These are phyloP conservation scores for Cupressus sempervirens DNA, from an alignment of 75 land plant genomes.

Conservation along the genomic window DNA sequence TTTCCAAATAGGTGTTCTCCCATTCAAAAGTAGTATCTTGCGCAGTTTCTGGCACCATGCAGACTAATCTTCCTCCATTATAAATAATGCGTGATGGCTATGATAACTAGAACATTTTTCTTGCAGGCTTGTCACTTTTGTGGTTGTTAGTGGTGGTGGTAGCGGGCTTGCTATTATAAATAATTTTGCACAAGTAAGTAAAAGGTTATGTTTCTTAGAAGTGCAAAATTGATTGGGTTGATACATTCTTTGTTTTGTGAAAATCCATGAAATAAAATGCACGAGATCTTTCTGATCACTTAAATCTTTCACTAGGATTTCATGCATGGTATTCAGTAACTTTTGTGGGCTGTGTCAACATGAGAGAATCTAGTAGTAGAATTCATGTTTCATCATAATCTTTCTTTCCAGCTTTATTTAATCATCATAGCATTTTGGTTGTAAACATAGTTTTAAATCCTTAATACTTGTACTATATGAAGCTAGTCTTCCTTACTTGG, in stretches of 20 bases:
- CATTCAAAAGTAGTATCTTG: neutral
- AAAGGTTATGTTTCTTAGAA: neutral
- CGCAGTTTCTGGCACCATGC: neutral
- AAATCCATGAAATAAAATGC: conserved; percentile 3
- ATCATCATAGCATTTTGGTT: neutral
- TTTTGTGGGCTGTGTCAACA: neutral
- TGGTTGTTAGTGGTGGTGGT: conserved; percentile 40
- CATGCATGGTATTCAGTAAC: neutral
- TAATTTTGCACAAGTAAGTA: conserved; percentile 44
- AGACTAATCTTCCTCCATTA: neutral
- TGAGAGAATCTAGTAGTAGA: neutral
- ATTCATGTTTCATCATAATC: neutral
- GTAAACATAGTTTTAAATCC: neutral
- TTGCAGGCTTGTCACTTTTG: conserved; percentile 36
- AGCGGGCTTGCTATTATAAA: conserved; percentile 46
- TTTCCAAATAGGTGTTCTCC: neutral
- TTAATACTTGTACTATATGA: neutral
- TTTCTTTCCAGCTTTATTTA: neutral
- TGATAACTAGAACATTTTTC: neutral
- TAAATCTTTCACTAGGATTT: neutral
- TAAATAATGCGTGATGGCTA: neutral
- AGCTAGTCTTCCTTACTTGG: neutral
- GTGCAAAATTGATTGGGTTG: neutral
- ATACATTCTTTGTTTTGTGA: neutral
- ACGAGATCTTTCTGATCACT: neutral